Conservation (phyloP, 768 basidiomycete species). For the Macrolepiota dolichaula region DNA sequence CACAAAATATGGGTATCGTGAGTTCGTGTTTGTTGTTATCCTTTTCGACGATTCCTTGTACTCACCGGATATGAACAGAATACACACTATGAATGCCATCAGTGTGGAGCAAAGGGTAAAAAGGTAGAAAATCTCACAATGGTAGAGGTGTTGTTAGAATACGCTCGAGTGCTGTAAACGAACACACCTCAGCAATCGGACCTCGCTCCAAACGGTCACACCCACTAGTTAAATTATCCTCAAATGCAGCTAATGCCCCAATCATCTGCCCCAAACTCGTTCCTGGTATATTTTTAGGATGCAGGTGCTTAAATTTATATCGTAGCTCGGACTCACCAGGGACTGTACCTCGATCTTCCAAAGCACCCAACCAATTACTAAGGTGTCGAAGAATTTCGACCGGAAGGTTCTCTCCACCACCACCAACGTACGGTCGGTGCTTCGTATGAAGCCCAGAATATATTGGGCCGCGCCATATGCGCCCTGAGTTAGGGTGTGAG, state of each 20-base stretch:
- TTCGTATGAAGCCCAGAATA: conserved; percentile 28
- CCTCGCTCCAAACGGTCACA: background rate
- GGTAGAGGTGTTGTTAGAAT: conserved; percentile 65
- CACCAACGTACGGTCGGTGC: conserved; percentile 32
- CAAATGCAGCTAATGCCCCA: conserved; percentile 44
- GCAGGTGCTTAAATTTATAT: background rate
- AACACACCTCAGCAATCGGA: background rate
- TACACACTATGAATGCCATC: conserved; percentile 40
- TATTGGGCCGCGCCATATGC: conserved; percentile 36
- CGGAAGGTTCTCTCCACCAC: conserved; percentile 53
- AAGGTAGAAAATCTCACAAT: conserved; percentile 41
- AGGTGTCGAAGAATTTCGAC: conserved; percentile 52
- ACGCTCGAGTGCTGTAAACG: conserved; percentile 44
- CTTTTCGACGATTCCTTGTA: background rate
- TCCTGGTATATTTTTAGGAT: conserved; percentile 26
- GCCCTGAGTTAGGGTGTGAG: conserved; percentile 11
- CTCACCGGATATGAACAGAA: conserved; percentile 57
- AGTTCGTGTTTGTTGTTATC: background rate
- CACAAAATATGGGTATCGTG: background rate
- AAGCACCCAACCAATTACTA: conserved; percentile 54
- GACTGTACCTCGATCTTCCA: conserved; percentile 58
- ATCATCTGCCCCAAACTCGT: conserved; percentile 50
- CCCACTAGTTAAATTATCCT: conserved; percentile 50
- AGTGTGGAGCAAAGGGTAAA: background rate
- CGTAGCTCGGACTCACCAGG: conserved; percentile 34